phyloP scores from a whole-genome alignment of 2,329 filamentous ascomycete genomes.

The Knufia petricola region DNA sequence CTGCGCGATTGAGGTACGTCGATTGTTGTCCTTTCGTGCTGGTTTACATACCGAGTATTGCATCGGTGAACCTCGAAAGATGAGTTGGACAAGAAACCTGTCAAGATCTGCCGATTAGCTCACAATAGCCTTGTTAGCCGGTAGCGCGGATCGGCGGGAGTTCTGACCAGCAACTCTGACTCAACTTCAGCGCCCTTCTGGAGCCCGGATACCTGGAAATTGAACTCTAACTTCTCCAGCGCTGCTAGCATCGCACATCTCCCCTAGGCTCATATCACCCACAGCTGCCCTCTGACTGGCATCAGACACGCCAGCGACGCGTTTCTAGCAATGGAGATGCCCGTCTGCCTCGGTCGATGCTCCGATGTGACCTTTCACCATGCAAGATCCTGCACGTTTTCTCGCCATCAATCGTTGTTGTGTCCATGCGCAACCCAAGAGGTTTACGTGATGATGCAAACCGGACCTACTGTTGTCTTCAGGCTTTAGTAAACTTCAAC shows the following conservation, averaged over 20 bases:
- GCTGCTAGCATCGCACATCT: background rate
- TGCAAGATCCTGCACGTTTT: background rate
- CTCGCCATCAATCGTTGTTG: background rate
- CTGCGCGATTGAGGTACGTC: no score
- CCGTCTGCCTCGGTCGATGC: background rate
- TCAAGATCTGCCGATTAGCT: background rate
- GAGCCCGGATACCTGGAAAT: background rate
- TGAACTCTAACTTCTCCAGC: background rate
- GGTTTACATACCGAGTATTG: no score
- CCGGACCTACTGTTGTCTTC: background rate
- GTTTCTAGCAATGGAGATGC: background rate
- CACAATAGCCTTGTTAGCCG: background rate
- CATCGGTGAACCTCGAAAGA: no score
- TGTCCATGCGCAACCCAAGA: background rate
- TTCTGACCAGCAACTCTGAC: background rate
- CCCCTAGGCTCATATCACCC: background rate
- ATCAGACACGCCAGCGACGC: background rate
- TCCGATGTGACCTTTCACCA: background rate
- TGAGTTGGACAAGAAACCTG: no score
- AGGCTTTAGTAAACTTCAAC: no score
- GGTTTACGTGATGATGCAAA: background rate
- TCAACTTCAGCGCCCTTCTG: background rate
- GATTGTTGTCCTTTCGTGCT: no score
- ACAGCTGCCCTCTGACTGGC: background rate
- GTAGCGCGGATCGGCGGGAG: background rate